phyloP scores from a whole-genome alignment of 805 yeast genomes.

The Saturnispora dispora region DNA sequence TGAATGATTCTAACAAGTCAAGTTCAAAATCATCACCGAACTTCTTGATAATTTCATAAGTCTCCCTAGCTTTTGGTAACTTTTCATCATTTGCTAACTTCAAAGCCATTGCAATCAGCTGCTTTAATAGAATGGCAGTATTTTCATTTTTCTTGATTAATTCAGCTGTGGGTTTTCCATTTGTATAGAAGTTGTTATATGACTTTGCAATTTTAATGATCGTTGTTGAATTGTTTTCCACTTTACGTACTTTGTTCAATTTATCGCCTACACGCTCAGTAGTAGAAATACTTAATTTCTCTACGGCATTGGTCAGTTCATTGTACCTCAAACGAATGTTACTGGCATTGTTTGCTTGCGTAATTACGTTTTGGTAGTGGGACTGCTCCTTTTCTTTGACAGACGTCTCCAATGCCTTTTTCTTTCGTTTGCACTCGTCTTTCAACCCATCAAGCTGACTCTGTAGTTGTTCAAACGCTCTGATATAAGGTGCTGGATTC shows the following conservation, averaged over 20 bases:
- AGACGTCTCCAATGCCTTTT: slow-evolving; percentile 42
- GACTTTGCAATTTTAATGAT: slow-evolving; percentile 67
- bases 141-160: slow-evolving; percentile 32
- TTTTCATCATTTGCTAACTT: slow-evolving; percentile 48
- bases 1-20: slow-evolving; percentile 58
- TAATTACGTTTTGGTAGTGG: slow-evolving; percentile 59
- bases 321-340: slow-evolving; percentile 41
- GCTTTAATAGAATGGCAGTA: slow-evolving; percentile 63
- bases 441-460: slow-evolving; percentile 57
- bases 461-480: slow-evolving; percentile 83
- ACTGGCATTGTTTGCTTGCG: slow-evolving; percentile 35
- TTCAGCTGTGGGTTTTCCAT: slow-evolving; percentile 42
- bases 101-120: slow-evolving; percentile 52
- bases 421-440: slow-evolving; percentile 44
- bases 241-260: slow-evolving; percentile 55
- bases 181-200: slow-evolving; percentile 66
- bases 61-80: slow-evolving; percentile 32
- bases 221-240: slow-evolving; percentile 63
- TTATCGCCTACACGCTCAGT: slow-evolving; percentile 65
- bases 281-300: slow-evolving; percentile 42
- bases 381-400: slow-evolving; percentile 53
- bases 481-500: slow-evolving; percentile 90
- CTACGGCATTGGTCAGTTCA: slow-evolving; percentile 41
- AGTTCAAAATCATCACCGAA: slow-evolving; percentile 73
- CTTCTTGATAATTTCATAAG: slow-evolving; percentile 45